These are phyloP conservation scores for Diaporthe eres DNA, from an alignment of 2,329 filamentous ascomycete genomes.

Conservation along the genomic window DNA sequence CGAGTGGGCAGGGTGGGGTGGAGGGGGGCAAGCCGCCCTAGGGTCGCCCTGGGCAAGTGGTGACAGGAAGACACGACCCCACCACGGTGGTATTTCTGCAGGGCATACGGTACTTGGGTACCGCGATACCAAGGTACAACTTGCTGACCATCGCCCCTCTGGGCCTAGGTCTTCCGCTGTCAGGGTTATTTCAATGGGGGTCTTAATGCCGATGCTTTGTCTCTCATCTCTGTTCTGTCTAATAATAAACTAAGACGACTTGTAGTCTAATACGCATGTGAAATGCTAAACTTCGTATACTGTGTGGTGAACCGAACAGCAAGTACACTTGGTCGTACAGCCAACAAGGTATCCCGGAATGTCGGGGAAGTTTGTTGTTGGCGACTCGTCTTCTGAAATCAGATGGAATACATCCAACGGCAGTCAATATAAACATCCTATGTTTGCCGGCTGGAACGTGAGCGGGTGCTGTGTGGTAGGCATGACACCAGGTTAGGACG, in stretches of 20 bases:
- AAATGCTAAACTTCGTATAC: not conserved
- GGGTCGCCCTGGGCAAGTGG: not conserved
- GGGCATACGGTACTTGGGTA: conserved; percentile 19
- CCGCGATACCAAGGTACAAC: conserved; percentile 1
- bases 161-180: conserved; percentile 12
- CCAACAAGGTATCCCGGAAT: not conserved
- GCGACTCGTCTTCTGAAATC: conserved; percentile 16
- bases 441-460: not conserved
- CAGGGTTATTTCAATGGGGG: conserved; percentile 7
- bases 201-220: conserved; percentile 5
- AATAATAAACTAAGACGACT: conserved; percentile 20
- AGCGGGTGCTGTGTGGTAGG: not conserved
- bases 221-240: conserved; percentile 3
- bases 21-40: conserved; percentile 19
- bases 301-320: not conserved
- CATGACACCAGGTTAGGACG: conserved; percentile 16
- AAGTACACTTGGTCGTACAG: not conserved
- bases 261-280: not conserved
- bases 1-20: conserved; percentile 26
- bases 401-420: not conserved
- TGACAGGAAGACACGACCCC: conserved; percentile 28
- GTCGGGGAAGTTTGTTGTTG: not conserved
- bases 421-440: conserved; percentile 7
- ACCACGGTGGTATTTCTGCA: conserved; percentile 24
- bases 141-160: not conserved